Conservation (phyloP, 139 green algal species). For the Edaphochlamys debaryana region DNA sequence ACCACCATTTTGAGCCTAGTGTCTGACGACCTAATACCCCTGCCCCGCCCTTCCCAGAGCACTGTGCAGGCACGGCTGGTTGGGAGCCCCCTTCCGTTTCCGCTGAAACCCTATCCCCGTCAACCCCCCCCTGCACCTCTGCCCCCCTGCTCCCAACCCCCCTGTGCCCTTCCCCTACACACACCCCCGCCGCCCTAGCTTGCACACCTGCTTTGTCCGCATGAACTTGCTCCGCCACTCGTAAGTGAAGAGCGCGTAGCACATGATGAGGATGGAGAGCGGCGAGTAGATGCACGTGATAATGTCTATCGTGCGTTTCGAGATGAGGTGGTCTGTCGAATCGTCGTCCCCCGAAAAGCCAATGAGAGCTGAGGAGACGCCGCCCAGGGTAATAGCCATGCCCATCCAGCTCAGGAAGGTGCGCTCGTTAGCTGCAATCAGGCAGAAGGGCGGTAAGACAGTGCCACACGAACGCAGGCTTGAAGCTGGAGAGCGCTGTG, state of each 20-base stretch:
- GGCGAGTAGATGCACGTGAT: conserved; percentile 83
- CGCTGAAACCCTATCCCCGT: no score
- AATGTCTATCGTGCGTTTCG: conserved; percentile 74
- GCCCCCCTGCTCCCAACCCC: no score
- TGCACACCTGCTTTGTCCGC: conserved; percentile 76
- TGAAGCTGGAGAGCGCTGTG: no score
- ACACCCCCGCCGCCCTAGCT: not conserved
- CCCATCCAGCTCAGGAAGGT: conserved; percentile 88
- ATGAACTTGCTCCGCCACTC: conserved; percentile 80
- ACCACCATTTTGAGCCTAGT: no score
- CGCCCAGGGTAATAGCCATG: conserved; percentile 90
- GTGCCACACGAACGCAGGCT: no score
- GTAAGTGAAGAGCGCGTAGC: conserved; percentile 87
- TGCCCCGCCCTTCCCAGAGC: no score
- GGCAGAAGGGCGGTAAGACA: no score
- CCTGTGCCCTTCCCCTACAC: no score
- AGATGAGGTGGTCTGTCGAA: conserved; percentile 59
- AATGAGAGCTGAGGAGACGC: conserved; percentile 81
- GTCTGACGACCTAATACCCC: no score
- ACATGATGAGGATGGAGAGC: conserved; percentile 85
- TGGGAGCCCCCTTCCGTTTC: no score
- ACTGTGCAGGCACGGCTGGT: no score
- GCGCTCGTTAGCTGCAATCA: conserved; percentile 88
- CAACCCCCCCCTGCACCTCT: no score
- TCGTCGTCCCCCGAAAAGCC: conserved; percentile 64